A percentile compares a stretch with the other conserved stretches of the same genome.
Evolutionary conservation across 176 grass and related monocot species (phyloP).

Genomic region (Ananas comosus): DNA sequence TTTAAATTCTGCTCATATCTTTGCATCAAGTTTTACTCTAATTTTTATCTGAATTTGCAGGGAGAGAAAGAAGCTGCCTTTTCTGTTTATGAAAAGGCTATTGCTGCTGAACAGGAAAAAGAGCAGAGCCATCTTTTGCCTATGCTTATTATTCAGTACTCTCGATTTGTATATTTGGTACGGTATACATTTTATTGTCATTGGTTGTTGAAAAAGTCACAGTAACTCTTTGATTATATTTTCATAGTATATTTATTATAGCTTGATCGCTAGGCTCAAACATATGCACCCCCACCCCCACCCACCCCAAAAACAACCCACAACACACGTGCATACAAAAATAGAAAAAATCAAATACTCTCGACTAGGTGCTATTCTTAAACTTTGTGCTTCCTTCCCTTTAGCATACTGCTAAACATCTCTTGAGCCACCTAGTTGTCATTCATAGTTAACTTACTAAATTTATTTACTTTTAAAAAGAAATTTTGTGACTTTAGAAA

Average conservation of each 20-base stretch:
- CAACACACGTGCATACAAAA: too few relatives aligned
- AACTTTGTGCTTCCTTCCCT: background rate
- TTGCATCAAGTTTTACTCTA: background rate
- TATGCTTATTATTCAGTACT: constrained; percentile 61
- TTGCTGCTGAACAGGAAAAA: constrained; percentile 61
- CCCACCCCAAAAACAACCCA: too few relatives aligned
- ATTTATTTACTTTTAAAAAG: background rate
- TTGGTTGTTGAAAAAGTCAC: background rate
- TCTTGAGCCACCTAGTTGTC: background rate
- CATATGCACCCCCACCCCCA: too few relatives aligned
- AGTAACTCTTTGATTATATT: too few relatives aligned
- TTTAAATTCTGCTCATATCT: background rate
- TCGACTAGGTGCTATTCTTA: background rate
- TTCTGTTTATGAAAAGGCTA: constrained; percentile 78
- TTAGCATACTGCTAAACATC: background rate
- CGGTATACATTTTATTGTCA: background rate
- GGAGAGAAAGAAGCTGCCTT: constrained; percentile 63
- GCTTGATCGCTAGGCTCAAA: too few relatives aligned
- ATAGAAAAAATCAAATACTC: too few relatives aligned
- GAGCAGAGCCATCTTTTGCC: constrained; percentile 64
- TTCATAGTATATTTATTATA: too few relatives aligned
- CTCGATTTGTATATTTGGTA: constrained; percentile 87
- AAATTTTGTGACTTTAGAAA: constrained; percentile 13
- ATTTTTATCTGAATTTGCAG: constrained; percentile 29
- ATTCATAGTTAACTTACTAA: too few relatives aligned